These are phyloP conservation scores for Ormosia semicastrata DNA, from an alignment of 306 rosid genomes.

Conservation along the genomic window DNA sequence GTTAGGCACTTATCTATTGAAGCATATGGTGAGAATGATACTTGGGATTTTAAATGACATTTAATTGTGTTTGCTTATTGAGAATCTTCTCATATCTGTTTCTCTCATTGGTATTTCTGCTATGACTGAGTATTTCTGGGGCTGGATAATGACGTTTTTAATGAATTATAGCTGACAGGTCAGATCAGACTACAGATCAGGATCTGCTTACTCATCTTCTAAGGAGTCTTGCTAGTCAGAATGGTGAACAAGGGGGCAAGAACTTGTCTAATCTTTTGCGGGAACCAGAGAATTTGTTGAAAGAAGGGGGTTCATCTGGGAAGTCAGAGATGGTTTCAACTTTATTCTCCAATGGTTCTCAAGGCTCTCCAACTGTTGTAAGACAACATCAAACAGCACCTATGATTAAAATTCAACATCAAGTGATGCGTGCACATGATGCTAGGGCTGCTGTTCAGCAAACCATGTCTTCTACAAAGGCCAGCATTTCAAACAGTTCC, in stretches of 20 bases:
- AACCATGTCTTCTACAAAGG: slow-evolving; percentile 43
- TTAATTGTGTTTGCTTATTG: slow-evolving; percentile 11
- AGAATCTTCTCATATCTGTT: slow-evolving; percentile 1
- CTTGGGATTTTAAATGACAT: slow-evolving; percentile 13
- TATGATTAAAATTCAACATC: slow-evolving; percentile 38
- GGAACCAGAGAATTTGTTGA: slow-evolving; percentile 54
- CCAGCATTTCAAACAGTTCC: slow-evolving; percentile 56
- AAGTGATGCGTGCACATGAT: slow-evolving; percentile 45
- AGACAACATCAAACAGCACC: slow-evolving; percentile 40
- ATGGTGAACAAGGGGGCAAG: slow-evolving; percentile 50
- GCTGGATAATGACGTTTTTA: slow-evolving; percentile 30
- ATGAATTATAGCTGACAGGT: slow-evolving; percentile 60
- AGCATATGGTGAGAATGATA: background rate
- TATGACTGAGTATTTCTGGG: background rate
- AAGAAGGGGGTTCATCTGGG: slow-evolving; percentile 50
- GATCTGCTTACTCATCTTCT: slow-evolving; percentile 76
- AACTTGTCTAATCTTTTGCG: slow-evolving; percentile 53
- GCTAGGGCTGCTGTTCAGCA: slow-evolving; percentile 47
- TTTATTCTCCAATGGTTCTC: slow-evolving; percentile 55
- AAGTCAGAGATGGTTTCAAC: slow-evolving; percentile 50
- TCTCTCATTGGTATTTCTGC: slow-evolving; percentile 22
- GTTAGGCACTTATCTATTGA: slow-evolving; percentile 16
- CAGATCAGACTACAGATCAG: slow-evolving; percentile 73
- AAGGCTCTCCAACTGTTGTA: slow-evolving; percentile 51
- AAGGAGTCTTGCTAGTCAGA: slow-evolving; percentile 59